A percentile compares a stretch with the other conserved stretches of the same genome.
phyloP scores from a whole-genome alignment of 306 rosid genomes.

The Clitoria ternatea region DNA sequence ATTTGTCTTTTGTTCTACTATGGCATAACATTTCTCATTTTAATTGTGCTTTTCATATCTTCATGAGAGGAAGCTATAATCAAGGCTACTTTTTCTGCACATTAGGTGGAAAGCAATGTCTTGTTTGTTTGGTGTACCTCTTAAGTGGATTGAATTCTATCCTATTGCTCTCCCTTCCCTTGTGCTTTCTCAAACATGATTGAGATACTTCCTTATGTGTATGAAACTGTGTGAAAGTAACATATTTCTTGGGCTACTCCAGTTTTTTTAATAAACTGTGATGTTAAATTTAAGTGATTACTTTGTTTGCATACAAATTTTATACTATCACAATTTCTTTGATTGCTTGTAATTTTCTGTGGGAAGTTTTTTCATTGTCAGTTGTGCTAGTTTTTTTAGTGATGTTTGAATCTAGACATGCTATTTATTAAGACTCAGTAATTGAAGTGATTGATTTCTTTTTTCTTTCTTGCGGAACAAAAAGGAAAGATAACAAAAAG shows the following conservation, averaged over 20 bases:
- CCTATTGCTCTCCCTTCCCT: neutral
- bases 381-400: slow-evolving; percentile 1
- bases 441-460: neutral
- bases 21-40: neutral
- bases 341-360: neutral
- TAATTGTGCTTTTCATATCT: neutral
- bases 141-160: neutral
- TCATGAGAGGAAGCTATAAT: neutral
- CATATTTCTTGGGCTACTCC: neutral
- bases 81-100: neutral
- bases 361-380: neutral
- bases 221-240: slow-evolving; percentile 2
- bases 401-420: neutral
- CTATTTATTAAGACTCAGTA: neutral
- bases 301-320: neutral
- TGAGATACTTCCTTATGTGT: slow-evolving; percentile 8
- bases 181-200: neutral
- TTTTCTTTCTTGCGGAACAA: neutral
- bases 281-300: neutral
- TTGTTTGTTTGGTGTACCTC: slow-evolving; percentile 14
- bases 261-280: neutral
- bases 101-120: neutral
- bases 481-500: neutral
- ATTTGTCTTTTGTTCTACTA: neutral
- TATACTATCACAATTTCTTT: neutral